Conservation (phyloP, 2,329 filamentous ascomycete genomes). For the Diaporthe ilicicola region DNA sequence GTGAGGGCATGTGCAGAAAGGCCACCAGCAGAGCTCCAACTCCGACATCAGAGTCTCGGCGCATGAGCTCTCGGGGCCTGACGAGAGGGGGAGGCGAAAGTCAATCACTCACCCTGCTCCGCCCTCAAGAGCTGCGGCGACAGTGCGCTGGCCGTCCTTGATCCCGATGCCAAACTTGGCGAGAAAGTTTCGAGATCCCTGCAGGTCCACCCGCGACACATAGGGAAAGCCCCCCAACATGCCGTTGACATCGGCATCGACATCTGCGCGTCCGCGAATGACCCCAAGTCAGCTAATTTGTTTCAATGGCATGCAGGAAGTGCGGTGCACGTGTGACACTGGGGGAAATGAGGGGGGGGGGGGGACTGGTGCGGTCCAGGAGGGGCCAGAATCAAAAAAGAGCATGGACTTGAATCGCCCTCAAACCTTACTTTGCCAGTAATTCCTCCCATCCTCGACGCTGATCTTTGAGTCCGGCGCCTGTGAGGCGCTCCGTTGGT, state of each 20-base stretch:
- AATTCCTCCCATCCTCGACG: conserved; percentile 48
- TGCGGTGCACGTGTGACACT: neutral
- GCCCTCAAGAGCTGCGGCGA: conserved; percentile 47
- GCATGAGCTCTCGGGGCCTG: conserved; percentile 18
- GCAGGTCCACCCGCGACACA: conserved; percentile 75
- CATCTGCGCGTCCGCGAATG: conserved; percentile 4
- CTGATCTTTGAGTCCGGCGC: conserved; percentile 47
- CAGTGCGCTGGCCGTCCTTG: conserved; percentile 42
- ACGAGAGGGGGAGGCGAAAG: neutral
- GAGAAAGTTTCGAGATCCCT: conserved; percentile 75
- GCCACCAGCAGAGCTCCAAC: neutral
- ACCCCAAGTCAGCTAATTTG: neutral
- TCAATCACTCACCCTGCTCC: conserved; percentile 49
- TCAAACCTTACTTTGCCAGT: conserved; percentile 52
- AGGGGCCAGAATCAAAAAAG: neutral
- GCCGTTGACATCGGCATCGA: conserved; percentile 64
- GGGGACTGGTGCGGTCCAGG: neutral
- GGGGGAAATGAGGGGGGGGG: neutral
- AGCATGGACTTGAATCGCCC: neutral
- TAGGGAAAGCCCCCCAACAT: conserved; percentile 80
- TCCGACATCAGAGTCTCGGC: conserved; percentile 1
- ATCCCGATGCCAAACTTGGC: conserved; percentile 68
- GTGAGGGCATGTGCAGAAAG: neutral
- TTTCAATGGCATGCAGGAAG: conserved; percentile 1
- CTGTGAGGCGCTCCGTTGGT: neutral